phyloP scores from a whole-genome alignment of 2,329 filamentous ascomycete genomes.

The Rutstroemia sp. region DNA sequence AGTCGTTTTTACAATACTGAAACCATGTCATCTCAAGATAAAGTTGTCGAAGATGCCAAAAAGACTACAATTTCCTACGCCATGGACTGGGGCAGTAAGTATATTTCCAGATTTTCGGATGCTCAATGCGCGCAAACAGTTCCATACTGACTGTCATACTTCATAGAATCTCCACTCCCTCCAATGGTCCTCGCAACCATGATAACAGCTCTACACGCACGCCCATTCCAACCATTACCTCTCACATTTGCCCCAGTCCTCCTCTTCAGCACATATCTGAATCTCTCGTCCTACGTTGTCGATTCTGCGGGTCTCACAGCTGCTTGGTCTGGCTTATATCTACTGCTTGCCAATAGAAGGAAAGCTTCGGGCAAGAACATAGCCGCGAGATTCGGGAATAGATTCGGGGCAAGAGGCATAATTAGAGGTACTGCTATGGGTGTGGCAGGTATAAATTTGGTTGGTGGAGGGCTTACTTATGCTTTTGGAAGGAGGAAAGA shows the following conservation, averaged over 20 bases:
- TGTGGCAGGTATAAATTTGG: conserved; percentile 42
- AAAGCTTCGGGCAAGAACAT: conserved; percentile 26
- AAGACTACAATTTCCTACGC: conserved; percentile 37
- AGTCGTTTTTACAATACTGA: background rate
- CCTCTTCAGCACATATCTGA: conserved; percentile 59
- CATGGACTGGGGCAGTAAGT: conserved; percentile 45
- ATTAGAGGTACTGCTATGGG: conserved; percentile 45
- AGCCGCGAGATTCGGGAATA: conserved; percentile 34
- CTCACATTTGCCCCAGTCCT: conserved; percentile 61
- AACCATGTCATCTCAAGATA: conserved; percentile 20
- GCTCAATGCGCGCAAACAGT: background rate
- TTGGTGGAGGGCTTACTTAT: conserved; percentile 44
- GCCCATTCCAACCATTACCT: conserved; percentile 58
- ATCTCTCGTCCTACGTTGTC: conserved; percentile 52
- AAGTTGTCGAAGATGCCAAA: conserved; percentile 27
- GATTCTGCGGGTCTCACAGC: conserved; percentile 57
- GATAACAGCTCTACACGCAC: conserved; percentile 57
- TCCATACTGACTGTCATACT: background rate
- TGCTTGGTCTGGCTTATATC: conserved; percentile 58
- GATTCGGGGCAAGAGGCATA: conserved; percentile 42
- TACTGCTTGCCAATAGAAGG: conserved; percentile 53
- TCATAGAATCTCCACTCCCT: conserved; percentile 50
- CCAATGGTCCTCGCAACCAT: conserved; percentile 58
- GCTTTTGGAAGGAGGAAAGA: conserved; percentile 36
- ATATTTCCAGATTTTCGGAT: background rate